A percentile compares a stretch with the other conserved stretches of the same genome.
Conservation (phyloP, 2,329 filamentous ascomycete genomes). For the Thielaviopsis musarum region DNA sequence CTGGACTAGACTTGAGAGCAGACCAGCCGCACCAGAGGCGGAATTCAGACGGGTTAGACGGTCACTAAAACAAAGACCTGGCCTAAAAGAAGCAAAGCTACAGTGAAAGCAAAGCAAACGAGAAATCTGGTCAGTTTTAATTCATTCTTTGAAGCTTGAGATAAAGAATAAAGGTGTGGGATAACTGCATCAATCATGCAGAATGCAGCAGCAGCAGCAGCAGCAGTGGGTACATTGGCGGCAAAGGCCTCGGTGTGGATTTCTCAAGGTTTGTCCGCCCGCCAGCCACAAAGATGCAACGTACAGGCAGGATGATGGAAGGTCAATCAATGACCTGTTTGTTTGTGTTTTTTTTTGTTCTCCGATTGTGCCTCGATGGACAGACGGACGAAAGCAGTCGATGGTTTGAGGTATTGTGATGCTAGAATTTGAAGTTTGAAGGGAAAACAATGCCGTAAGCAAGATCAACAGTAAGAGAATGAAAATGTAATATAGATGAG, state of each 20-base stretch:
- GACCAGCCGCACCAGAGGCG: not conserved
- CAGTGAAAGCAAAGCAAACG: not conserved
- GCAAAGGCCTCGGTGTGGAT: not conserved
- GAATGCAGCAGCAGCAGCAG: not conserved
- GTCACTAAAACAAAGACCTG: not conserved
- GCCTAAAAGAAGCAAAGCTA: not conserved
- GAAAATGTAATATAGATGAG: not conserved
- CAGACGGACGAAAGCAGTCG: not conserved
- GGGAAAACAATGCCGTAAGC: constrained; percentile 5
- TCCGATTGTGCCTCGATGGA: not conserved
- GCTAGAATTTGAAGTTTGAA: not conserved
- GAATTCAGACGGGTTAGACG: not conserved
- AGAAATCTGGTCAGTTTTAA: not conserved
- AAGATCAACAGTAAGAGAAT: not conserved
- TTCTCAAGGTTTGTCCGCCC: not conserved
- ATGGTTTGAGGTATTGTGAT: not conserved
- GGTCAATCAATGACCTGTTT: not conserved
- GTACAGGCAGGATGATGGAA: not conserved
- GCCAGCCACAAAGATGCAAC: not conserved
- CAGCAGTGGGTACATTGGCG: not conserved
- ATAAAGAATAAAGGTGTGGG: not conserved
- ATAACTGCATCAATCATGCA: not conserved
- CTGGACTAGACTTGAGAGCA: not conserved
- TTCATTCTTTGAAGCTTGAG: not conserved
- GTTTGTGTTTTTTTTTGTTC: no score